These are phyloP conservation scores for Penicillium ucsense DNA, from an alignment of 495 filamentous ascomycete genomes.

Conservation along the genomic window DNA sequence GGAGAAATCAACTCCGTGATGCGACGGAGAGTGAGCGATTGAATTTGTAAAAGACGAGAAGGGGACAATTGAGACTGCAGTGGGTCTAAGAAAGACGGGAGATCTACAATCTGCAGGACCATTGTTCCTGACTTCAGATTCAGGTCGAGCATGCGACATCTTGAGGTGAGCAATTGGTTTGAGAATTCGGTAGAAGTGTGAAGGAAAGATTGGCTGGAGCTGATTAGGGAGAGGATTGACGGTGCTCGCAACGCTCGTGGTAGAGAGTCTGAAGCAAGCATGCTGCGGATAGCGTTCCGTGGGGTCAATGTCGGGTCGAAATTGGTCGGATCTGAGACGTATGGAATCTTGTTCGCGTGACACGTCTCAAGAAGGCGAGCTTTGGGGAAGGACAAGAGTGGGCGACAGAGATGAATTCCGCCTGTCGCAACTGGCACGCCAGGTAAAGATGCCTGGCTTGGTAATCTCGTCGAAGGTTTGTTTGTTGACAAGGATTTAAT, in stretches of 20 bases:
- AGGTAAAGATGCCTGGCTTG: neutral
- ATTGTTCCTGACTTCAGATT: conserved; percentile 30
- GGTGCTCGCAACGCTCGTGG: conserved; percentile 59
- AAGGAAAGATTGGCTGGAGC: conserved; percentile 23
- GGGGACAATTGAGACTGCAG: conserved; percentile 3
- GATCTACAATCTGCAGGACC: conserved; percentile 26
- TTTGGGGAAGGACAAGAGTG: conserved; percentile 68
- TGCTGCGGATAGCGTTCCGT: conserved; percentile 68
- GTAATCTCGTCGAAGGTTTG: neutral
- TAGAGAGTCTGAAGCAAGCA: conserved; percentile 48
- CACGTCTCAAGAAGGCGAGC: conserved; percentile 64
- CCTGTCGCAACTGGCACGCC: conserved; percentile 48
- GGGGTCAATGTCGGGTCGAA: conserved; percentile 62
- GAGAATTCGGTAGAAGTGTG: conserved; percentile 22
- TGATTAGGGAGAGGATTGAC: conserved; percentile 49
- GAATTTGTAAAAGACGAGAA: conserved; percentile 11
- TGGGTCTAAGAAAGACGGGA: conserved; percentile 2
- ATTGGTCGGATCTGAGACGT: conserved; percentile 86
- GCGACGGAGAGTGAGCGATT: conserved; percentile 27
- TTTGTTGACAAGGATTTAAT: neutral
- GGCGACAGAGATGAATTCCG: conserved; percentile 62
- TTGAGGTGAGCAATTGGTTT: conserved; percentile 20
- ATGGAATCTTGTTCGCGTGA: conserved; percentile 48
- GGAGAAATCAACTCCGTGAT: conserved; percentile 39
- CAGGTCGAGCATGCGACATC: conserved; percentile 29